A percentile compares a stretch with the other conserved stretches of the same genome.
Conservation (phyloP, 768 basidiomycete species). For the Chiua virens region DNA sequence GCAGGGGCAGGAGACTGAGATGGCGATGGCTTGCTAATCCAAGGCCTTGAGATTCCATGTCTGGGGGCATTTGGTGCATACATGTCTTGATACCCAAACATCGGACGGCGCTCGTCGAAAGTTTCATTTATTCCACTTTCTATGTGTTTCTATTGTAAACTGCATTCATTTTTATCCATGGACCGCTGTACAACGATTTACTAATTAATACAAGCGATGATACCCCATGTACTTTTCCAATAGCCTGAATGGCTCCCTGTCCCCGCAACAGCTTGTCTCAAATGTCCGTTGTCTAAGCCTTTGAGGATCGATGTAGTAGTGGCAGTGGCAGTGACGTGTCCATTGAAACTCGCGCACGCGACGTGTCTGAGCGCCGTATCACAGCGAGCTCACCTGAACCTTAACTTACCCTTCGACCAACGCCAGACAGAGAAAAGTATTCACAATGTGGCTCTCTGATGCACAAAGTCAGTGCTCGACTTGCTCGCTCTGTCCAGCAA, state of each 20-base stretch:
- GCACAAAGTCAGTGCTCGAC: constrained; percentile 40
- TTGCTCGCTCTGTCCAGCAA: background rate
- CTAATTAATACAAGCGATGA: constrained; percentile 4
- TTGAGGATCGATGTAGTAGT: no score
- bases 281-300: background rate
- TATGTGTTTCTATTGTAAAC: constrained; percentile 29
- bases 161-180: constrained; percentile 12
- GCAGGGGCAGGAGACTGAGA: constrained; percentile 21
- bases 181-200: constrained; percentile 12
- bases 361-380: background rate
- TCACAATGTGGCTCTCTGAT: constrained; percentile 53
- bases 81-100: constrained; percentile 22
- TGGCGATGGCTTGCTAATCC: background rate
- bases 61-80: background rate
- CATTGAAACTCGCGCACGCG: constrained; percentile 7
- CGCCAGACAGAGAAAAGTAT: background rate
- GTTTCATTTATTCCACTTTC: constrained; percentile 26
- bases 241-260: no score
- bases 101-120: constrained; percentile 3
- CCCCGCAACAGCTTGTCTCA: no score
- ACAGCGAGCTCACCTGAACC: background rate
- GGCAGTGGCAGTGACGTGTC: constrained; percentile 27
- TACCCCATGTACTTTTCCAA: background rate
- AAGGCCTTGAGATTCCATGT: background rate
- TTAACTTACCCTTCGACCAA: constrained; percentile 2